Conservation (phyloP, 164 flowering plant species). For the Houttuynia cordata region DNA sequence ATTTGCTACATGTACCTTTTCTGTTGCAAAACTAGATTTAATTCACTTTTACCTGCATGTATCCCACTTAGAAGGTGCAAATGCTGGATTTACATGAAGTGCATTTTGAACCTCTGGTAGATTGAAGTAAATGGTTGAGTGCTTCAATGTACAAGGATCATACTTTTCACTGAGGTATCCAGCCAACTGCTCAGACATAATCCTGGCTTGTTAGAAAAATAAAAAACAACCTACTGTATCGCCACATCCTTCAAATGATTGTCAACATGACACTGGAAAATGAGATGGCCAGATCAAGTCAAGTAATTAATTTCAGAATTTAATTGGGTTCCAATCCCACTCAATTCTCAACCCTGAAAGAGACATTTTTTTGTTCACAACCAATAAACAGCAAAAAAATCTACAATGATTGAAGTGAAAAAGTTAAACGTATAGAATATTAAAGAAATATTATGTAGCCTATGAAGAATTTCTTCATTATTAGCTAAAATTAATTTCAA, state of each 20-base stretch:
- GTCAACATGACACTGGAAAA: background rate
- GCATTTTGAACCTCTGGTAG: conserved; percentile 82
- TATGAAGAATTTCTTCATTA: too few relatives aligned
- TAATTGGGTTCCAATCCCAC: too few relatives aligned
- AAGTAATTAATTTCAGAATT: too few relatives aligned
- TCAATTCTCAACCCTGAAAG: too few relatives aligned
- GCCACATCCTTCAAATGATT: background rate
- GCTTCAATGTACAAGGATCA: conserved; percentile 92
- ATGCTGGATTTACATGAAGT: conserved; percentile 59
- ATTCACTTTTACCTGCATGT: conserved; percentile 63
- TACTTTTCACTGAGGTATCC: conserved; percentile 52
- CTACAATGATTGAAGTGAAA: too few relatives aligned
- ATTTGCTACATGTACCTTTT: background rate
- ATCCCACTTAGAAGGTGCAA: conserved; percentile 64
- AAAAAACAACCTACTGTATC: background rate
- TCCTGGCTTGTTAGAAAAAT: too few relatives aligned
- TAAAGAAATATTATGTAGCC: too few relatives aligned
- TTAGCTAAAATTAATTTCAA: too few relatives aligned
- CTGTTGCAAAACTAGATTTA: background rate
- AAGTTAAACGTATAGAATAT: too few relatives aligned
- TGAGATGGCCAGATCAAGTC: too few relatives aligned
- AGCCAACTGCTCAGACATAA: conserved; percentile 20
- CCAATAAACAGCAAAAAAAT: too few relatives aligned
- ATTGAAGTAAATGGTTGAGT: conserved; percentile 77
- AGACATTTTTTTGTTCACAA: too few relatives aligned